Base-by-base conservation (phyloP, 208 protist species). In the Naegleria gruberi region DNA sequence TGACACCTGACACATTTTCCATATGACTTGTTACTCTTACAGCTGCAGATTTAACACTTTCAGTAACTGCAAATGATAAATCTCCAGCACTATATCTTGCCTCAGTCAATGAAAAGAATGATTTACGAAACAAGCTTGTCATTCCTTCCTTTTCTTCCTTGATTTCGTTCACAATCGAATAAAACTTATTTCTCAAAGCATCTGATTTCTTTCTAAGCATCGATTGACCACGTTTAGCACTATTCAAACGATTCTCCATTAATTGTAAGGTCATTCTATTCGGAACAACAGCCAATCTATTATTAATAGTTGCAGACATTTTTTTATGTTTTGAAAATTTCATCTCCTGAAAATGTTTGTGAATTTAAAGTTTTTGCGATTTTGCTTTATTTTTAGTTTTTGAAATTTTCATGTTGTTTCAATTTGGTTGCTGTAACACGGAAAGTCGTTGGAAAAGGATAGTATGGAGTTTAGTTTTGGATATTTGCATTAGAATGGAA, bases 141-240 rank as follows among this genome's bases (percentile, higher is more conserved):
- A 96, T 95, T 37, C 89, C 41, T 44, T 93, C 83, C 90, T 96
- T 96, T n/a, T 91, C 92, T 30, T 95, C 93, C 57, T 94, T 96
- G 90, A 99, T 97, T 85, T 99, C 95, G 30, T 92, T 93, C 91
- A 99, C 94, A 90, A 99, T 96, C 40, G 92, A 82, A 90, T 98
- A 95, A 95, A 99, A 99, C 51, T 96, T 94, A 87, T 99, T 91
- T 17, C 94, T 97, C 30, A 99, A 95, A 19, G 99, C 99, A 93
- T 99, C 99, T 34, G 97, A 94, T 94, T 99, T 99, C 93, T 99
- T 99, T 95, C 99, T 99, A 42, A 99, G 95, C 74, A 99, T 95
- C 84, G 94, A 97, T 95, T 99, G 98, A 15, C 99, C 99, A 92
- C 98, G 99, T 92, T 98, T 93, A 4, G 99, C 99, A 87, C 97